These are phyloP conservation scores for Carallia brachiata DNA, from an alignment of 345 rosid species.

Conservation along the genomic window DNA sequence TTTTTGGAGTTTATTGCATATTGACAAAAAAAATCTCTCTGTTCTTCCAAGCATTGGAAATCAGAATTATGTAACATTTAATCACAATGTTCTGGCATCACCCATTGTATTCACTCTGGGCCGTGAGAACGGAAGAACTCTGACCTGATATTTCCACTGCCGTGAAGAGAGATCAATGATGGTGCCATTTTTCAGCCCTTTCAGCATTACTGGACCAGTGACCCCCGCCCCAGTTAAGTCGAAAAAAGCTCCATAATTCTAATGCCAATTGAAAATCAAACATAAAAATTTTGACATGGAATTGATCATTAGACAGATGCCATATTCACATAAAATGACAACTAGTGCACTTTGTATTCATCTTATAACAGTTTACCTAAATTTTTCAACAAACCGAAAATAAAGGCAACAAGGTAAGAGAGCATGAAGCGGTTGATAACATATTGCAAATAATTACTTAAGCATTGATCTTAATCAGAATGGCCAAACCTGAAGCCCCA, in stretches of 20 bases:
- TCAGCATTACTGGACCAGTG: slow-evolving; percentile 85
- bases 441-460: slow-evolving; percentile 1
- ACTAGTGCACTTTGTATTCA: background rate
- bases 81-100: slow-evolving; percentile 2
- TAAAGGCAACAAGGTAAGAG: background rate
- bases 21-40: too few relatives aligned
- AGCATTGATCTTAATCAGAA: slow-evolving; percentile 6
- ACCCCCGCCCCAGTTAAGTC: slow-evolving; percentile 79
- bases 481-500: slow-evolving; percentile 77
- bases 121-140: slow-evolving; percentile 3
- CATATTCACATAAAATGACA: slow-evolving; percentile 1
- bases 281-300: too few relatives aligned
- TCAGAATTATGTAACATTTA: background rate
- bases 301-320: slow-evolving; percentile 11
- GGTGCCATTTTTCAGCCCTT: slow-evolving; percentile 51
- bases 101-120: background rate
- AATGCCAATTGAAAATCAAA: slow-evolving; percentile 23
- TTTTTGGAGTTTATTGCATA: background rate
- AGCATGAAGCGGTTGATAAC: slow-evolving; percentile 3
- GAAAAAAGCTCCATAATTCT: slow-evolving; percentile 92
- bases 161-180: slow-evolving; percentile 60
- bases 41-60: background rate
- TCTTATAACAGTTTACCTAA: too few relatives aligned
- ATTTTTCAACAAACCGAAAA: too few relatives aligned
- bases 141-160: slow-evolving; percentile 92